Conservation (phyloP, 2,329 filamentous ascomycete species). For the Colletotrichum graminicola region DNA sequence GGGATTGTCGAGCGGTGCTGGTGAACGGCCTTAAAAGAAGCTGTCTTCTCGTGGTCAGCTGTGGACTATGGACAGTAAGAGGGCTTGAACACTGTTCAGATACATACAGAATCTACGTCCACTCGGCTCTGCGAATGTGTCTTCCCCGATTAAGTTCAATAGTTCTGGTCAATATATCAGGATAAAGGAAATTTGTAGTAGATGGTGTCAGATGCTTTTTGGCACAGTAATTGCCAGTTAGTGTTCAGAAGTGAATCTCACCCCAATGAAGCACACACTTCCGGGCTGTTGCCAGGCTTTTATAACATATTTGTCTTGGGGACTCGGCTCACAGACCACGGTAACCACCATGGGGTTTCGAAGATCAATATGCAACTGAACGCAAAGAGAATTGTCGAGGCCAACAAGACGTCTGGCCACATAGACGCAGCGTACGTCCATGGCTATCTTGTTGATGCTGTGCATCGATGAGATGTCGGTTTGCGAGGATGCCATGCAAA, state of each 20-base stretch:
- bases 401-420: not conserved
- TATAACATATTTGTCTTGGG: slow-evolving; percentile 1
- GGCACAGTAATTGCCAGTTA: not conserved
- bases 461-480: not conserved
- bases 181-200: not conserved
- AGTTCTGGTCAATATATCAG: not conserved
- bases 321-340: not conserved
- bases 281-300: not conserved
- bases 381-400: not conserved
- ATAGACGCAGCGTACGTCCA: slow-evolving; percentile 23
- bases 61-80: not conserved
- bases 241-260: not conserved
- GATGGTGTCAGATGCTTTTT: too few species aligned
- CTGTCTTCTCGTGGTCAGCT: not conserved
- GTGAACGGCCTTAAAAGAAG: not conserved
- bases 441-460: not conserved
- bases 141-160: too few species aligned
- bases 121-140: not conserved
- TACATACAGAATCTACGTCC: not conserved
- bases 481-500: slow-evolving; percentile 3
- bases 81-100: too few species aligned
- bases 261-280: not conserved
- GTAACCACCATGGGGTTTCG: not conserved
- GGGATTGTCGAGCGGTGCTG: not conserved
- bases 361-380: slow-evolving; percentile 15